These are phyloP conservation scores for Marvania coccoides DNA, from an alignment of 139 green algal species.

Conservation along the genomic window DNA sequence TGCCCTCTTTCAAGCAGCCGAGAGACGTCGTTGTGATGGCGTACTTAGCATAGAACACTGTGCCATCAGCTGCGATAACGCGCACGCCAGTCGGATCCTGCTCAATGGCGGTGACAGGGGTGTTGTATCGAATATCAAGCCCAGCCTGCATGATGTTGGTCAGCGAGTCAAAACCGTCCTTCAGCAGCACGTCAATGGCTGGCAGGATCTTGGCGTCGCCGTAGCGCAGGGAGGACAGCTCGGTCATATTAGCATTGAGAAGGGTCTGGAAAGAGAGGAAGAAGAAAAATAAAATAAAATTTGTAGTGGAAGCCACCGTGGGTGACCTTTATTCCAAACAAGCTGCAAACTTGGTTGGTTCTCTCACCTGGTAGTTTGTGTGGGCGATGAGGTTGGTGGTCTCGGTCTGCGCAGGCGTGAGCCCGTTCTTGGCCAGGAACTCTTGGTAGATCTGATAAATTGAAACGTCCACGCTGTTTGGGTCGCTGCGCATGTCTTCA, in stretches of 20 bases:
- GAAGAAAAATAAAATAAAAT: not conserved
- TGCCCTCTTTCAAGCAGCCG: conserved; percentile 38
- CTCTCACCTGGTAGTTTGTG: conserved; percentile 23
- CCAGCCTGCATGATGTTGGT: conserved; percentile 12
- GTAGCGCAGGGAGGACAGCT: conserved; percentile 12
- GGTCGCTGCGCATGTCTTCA: not conserved
- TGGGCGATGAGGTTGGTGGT: conserved; percentile 10
- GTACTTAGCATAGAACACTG: conserved; percentile 21
- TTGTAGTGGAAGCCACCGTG: not conserved
- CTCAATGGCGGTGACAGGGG: conserved; percentile 7
- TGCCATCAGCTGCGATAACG: conserved; percentile 5
- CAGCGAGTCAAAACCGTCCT: conserved; percentile 26
- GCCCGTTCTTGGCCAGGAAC: not conserved
- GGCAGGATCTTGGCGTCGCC: conserved; percentile 33
- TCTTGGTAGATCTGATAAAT: conserved; percentile 9
- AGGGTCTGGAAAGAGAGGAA: conserved; percentile 6
- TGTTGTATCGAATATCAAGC: conserved; percentile 40
- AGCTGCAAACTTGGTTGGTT: no score
- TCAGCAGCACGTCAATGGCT: conserved; percentile 33
- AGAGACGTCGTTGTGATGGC: conserved; percentile 58
- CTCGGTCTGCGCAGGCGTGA: not conserved
- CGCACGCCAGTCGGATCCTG: not conserved
- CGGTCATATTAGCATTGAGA: conserved; percentile 26
- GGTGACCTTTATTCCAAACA: not conserved
- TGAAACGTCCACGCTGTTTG: not conserved